Evolutionary conservation across 1,284 basidiomycete genomes (phyloP), one percentile per base, ranked within the genome.

Genomic region (Chiua sp.): DNA sequence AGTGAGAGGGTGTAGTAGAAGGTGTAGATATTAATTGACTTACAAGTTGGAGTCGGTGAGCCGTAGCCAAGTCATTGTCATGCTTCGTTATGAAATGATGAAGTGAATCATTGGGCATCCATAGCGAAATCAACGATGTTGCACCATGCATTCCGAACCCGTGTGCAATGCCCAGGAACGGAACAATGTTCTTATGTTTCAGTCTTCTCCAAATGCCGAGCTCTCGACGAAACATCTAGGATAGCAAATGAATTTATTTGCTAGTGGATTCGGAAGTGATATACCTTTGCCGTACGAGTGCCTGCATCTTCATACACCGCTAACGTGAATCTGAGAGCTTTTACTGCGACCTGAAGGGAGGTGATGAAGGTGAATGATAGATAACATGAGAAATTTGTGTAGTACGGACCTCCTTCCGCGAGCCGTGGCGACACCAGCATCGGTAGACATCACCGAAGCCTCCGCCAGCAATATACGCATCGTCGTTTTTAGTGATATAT

Each of bases 161-260:
- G 1, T 35, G 56, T 35, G 68, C 35, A 35, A 35, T 11, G 15
- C 10, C 35, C 35, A 35, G 35, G 35, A 35, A 35, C 15, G 35
- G 35, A 22, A 68, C 66, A 3, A 68, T 49, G 30, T 68, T 68
- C 0, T 6, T 4, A 32, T 70, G 60, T 1, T 55, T 7, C 0
- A 68, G 59, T 42, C 68, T 58, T 44, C 46, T 66, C 67, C 68
- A 68, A 13, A 68, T 65, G 12, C 64, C 63, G 1, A 70, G 59
- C 13, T 68, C 67, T 48, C 65, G 51, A 37, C 46, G 35, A 3
- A 54, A 35, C 56, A 57, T 57, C 56, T 57, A n/a, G 2, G 15
- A 23, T 11, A 5, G 6, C 1, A 30, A 35, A 35, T 35, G 10
- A 35, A 35, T n/a, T 35, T 4, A 15, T 3, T 7, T 35, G 8